Conservation (phyloP, 164 flowering plant species). For the Vitis labrusca region DNA sequence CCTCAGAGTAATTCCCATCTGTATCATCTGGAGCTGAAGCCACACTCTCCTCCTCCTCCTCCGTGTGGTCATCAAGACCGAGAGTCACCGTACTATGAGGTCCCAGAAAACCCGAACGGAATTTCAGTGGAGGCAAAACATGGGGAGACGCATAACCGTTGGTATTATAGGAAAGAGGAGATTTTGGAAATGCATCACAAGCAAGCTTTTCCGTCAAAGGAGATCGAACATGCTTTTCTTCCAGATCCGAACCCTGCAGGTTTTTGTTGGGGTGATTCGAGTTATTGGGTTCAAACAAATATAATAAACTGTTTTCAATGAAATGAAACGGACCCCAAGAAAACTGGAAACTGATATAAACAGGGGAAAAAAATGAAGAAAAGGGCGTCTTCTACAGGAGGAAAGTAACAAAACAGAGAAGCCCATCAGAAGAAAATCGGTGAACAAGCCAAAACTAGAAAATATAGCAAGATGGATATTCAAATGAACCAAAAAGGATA, state of each 20-base stretch:
- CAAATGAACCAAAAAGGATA: not conserved
- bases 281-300: not conserved
- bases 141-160: constrained; percentile 31
- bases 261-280: not conserved
- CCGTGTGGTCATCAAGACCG: constrained; percentile 21
- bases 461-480: not conserved
- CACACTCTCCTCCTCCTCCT: constrained; percentile 43
- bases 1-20: constrained; percentile 34
- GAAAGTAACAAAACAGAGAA: not conserved
- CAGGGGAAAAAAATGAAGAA: not conserved
- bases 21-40: constrained; percentile 55
- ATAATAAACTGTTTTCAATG: not conserved
- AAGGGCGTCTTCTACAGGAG: not conserved
- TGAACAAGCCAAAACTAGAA: not conserved
- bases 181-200: constrained; percentile 29
- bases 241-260: constrained; percentile 48
- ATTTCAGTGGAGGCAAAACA: constrained; percentile 65
- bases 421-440: not conserved
- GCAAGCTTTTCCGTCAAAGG: constrained; percentile 44
- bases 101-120: constrained; percentile 51
- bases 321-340: not conserved
- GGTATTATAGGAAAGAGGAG: constrained; percentile 31
- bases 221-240: constrained; percentile 34
- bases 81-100: constrained; percentile 31
- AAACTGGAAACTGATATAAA: not conserved